Evolutionary conservation across 768 basidiomycete genomes (phyloP), one percentile per base, ranked within the genome.

Genomic region (Amylocystis lapponica): DNA sequence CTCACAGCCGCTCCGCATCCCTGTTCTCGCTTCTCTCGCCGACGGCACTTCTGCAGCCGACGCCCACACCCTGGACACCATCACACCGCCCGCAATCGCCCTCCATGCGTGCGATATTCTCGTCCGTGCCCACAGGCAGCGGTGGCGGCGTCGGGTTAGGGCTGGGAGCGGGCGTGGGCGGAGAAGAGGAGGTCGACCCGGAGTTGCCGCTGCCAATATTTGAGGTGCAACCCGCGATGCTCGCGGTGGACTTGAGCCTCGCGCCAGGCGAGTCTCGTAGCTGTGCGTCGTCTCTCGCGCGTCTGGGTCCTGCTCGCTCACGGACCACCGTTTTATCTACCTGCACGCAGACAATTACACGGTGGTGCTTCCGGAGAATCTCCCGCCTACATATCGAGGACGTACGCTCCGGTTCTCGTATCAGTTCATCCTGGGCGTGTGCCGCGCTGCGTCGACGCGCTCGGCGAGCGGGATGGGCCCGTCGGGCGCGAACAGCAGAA

Each of bases 341-440:
- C 16, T 12, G 13, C 33, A 25, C 10, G 11, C 57, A 97, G 94
- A 87, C 61, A 82, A 81, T 1, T 98, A 96, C 61, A 76, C 76
- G 1, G 65, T 94, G 11, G 63, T 66, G 1, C 67, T 99, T 1
- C 95, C 96, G 0, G 70, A 78, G 10, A 78, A 78, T 43, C 68
- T 98, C 0, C 96, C 96, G 2, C 96, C 96, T 0, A 91, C 93
- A 0, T 96, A 88, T 66, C 76, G 78, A 35, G 95, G 96, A 3
- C 81, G 86, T 33, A 74, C 83, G 3, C 70, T 97, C 47, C 75
- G 72, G 55, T 94, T 99, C 58, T 84, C 85, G 3, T 98, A 98
- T 57, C 83, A 93, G 50, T 76, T 99, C 11, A 71, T 86, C n/a
- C 75, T 98, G 2, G 93, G 93, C 1, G 83, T 88, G 0, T 94